A percentile compares a stretch with the other conserved stretches of the same genome.
These are phyloP conservation scores for Metschnikowia proteae DNA, from an alignment of 805 yeast genomes.

Conservation along the genomic window DNA sequence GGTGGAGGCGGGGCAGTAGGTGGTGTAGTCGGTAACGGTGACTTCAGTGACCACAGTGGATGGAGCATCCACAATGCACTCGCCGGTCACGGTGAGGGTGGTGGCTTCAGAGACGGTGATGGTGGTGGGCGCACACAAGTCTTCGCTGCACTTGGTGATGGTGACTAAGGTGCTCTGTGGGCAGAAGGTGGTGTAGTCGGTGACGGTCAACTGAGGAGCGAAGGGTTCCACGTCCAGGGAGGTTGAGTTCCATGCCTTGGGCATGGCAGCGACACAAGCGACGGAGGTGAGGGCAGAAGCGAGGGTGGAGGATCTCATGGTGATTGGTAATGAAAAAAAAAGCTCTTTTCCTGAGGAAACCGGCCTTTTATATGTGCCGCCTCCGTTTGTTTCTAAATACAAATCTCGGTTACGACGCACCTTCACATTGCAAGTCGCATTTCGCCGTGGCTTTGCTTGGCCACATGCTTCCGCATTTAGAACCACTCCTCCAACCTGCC, in stretches of 20 bases:
- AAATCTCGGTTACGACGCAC: not conserved
- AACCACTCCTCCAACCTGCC: too few species aligned
- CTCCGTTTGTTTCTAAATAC: not conserved
- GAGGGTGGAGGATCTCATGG: slow-evolving; percentile 2
- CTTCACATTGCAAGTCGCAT: not conserved
- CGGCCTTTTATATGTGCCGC: not conserved
- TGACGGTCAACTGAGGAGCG: slow-evolving; percentile 27
- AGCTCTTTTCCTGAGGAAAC: not conserved
- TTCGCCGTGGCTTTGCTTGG: not conserved
- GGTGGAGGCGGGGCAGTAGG: slow-evolving; percentile 37
- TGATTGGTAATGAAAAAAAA: not conserved
- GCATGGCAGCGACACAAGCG: not conserved
- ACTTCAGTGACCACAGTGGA: slow-evolving; percentile 20
- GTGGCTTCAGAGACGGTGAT: slow-evolving; percentile 30
- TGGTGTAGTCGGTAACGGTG: slow-evolving; percentile 34
- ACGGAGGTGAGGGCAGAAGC: slow-evolving; percentile 1
- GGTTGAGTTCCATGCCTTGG: slow-evolving; percentile 1
- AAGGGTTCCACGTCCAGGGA: slow-evolving; percentile 23
- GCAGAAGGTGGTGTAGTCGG: slow-evolving; percentile 38
- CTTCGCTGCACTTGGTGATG: slow-evolving; percentile 28
- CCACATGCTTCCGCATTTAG: not conserved
- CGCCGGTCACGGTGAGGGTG: slow-evolving; percentile 33
- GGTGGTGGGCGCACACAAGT: slow-evolving; percentile 23
- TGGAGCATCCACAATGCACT: slow-evolving; percentile 25
- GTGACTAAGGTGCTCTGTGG: slow-evolving; percentile 33